Evolutionary conservation across 345 rosid genomes (phyloP), one percentile per base, ranked within the genome.

Genomic region (Salix brachista): DNA sequence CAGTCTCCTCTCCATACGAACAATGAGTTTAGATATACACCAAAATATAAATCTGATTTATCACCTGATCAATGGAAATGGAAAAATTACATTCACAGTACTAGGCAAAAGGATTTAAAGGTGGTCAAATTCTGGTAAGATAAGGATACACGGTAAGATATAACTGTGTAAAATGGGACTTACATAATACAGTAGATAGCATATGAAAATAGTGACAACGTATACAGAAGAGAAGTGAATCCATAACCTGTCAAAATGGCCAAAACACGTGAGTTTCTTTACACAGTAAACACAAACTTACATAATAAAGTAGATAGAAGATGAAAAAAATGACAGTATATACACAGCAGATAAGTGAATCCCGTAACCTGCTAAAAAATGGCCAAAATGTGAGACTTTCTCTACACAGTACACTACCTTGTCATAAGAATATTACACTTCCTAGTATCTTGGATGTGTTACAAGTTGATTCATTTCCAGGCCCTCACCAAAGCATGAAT

Each of bases 161-260:
- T 46, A 67, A 39, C 10, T n/a, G 71, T 25, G 26, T 30, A 64
- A 52, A 71, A 48, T 58, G 71, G 72, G 18, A 79, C 94, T 91
- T 84, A 95, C 98, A 75, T 82, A 80, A 81, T 89, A 93, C 52
- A 95, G 99, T 52, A 91, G 93, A 81, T 60, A 88, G 79, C 96
- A 93, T 74, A 91, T 87, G 68, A 88, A 91, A 72, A 77, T 85
- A 72, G 99, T 89, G 74, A 93, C 86, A 73, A 85, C 75, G 84
- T 95, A 95, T 67, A 91, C 91, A 75, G 93, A 90, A 69, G 83
- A 75, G 74, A 95, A 95, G 88, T 95, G 99, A 88, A 92, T 75
- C 99, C 99, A 95, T 72, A 95, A 90, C 92, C 99, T 95, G 86
- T 73, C 76, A 79, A 71, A 83, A 81, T 39, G 79, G 68, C 73